Conservation (phyloP, 2,329 filamentous ascomycete species). For the Septoria petroselini region DNA sequence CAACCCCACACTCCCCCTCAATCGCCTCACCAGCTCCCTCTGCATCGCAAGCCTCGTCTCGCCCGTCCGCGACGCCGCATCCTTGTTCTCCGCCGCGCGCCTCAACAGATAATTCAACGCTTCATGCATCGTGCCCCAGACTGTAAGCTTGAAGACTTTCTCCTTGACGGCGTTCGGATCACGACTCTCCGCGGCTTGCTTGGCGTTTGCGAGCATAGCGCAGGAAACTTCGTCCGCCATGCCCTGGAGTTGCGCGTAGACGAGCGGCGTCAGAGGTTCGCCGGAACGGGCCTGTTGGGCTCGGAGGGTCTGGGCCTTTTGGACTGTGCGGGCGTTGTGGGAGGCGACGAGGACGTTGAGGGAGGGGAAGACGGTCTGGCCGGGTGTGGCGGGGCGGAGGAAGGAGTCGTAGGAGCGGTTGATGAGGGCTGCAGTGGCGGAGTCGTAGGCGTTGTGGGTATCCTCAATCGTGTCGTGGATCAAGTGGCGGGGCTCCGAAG, state of each 20-base stretch:
- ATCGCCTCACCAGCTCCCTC: slow-evolving; percentile 43
- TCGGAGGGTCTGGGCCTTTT: slow-evolving; percentile 51
- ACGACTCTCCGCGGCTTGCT: slow-evolving; percentile 36
- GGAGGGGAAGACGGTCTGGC: slow-evolving; percentile 39
- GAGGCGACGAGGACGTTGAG: slow-evolving; percentile 70
- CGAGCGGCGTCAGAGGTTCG: slow-evolving; percentile 48
- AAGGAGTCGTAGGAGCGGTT: slow-evolving; percentile 58
- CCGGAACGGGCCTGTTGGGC: slow-evolving; percentile 44
- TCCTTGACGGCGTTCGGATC: slow-evolving; percentile 40
- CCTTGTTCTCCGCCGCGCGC: slow-evolving; percentile 59
- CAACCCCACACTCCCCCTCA: slow-evolving; percentile 25
- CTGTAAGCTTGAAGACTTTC: slow-evolving; percentile 55
- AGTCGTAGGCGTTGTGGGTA: slow-evolving; percentile 65
- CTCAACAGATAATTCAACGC: slow-evolving; percentile 73
- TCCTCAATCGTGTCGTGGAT: slow-evolving; percentile 54
- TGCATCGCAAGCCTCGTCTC: slow-evolving; percentile 53
- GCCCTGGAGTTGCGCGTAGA: slow-evolving; percentile 80
- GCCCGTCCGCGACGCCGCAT: slow-evolving; percentile 56
- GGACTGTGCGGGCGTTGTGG: slow-evolving; percentile 74
- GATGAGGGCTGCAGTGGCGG: slow-evolving; percentile 65
- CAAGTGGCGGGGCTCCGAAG: slow-evolving; percentile 49
- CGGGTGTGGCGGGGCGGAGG: slow-evolving; percentile 45
- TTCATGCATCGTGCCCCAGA: slow-evolving; percentile 61
- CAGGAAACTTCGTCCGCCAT: slow-evolving; percentile 92
- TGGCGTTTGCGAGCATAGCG: slow-evolving; percentile 49